Percentiles rank a stretch among this genome's conserved stretches.
Evolutionary conservation across 441 rosid genomes (phyloP).

Genomic region (Erodium trifolium): DNA sequence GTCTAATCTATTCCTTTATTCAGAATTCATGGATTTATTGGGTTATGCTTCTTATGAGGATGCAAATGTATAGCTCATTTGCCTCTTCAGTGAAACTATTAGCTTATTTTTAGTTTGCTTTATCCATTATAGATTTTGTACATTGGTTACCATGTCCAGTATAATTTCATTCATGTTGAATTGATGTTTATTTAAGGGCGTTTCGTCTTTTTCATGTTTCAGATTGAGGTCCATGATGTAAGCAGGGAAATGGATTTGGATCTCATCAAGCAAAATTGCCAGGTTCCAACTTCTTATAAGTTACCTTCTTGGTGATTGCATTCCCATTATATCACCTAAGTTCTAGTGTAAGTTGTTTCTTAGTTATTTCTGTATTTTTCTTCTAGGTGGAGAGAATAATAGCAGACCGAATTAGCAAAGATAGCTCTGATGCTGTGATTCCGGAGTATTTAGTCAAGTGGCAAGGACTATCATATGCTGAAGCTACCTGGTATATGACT

Average conservation of each 20-base stretch:
- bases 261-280: slow-evolving; percentile 92
- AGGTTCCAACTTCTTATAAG: slow-evolving; percentile 41
- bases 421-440: slow-evolving; percentile 59
- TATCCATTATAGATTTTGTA: background rate
- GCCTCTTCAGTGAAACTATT: background rate
- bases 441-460: slow-evolving; percentile 97
- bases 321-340: slow-evolving; percentile 8
- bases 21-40: background rate
- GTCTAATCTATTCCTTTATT: background rate
- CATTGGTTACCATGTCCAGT: no score
- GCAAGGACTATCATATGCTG: slow-evolving; percentile 99
- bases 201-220: slow-evolving; percentile 17
- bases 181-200: background rate
- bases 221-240: slow-evolving; percentile 98
- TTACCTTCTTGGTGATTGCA: slow-evolving; percentile 6
- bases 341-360: slow-evolving; percentile 15
- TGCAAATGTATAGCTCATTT: background rate
- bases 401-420: slow-evolving; percentile 77
- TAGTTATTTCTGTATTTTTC: slow-evolving; percentile 25
- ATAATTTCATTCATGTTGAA: slow-evolving; percentile 7
- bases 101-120: background rate
- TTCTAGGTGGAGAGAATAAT: slow-evolving; percentile 85
- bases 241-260: slow-evolving; percentile 99
- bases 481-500: slow-evolving; percentile 82
- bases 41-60: background rate